Percentiles rank a stretch among this genome's conserved stretches.
Evolutionary conservation across 164 flowering plant genomes (phyloP).

Genomic region (Platanus orientalis): DNA sequence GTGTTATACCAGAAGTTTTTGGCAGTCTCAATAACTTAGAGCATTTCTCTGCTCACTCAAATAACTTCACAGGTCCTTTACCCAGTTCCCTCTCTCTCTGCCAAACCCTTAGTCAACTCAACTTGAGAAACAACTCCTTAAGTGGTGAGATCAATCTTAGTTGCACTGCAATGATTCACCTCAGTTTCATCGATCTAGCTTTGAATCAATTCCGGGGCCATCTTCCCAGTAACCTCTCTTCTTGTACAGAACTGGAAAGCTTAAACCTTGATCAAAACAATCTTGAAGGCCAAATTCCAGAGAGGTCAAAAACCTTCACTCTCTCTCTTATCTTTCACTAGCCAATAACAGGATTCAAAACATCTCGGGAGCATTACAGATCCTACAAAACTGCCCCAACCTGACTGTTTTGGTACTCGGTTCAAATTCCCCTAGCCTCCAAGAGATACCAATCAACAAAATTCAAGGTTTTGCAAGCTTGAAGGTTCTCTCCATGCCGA

Average conservation of each 20-base stretch:
- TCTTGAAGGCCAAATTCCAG: slow-evolving; percentile 20
- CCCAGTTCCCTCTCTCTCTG: slow-evolving; percentile 9
- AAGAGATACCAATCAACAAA: slow-evolving; percentile 8
- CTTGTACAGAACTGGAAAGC: slow-evolving; percentile 18
- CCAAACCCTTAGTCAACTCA: background rate
- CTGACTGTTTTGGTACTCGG: slow-evolving; percentile 22
- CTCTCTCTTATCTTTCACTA: slow-evolving; percentile 21
- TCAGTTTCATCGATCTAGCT: slow-evolving; percentile 16
- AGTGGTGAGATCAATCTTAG: slow-evolving; percentile 10
- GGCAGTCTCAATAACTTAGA: slow-evolving; percentile 4
- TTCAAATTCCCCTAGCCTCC: slow-evolving; percentile 14
- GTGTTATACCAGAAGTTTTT: slow-evolving; percentile 14
- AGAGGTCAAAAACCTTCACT: slow-evolving; percentile 13
- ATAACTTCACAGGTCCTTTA: slow-evolving; percentile 8
- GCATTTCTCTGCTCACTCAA: slow-evolving; percentile 11
- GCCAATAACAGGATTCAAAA: slow-evolving; percentile 22
- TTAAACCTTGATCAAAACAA: slow-evolving; percentile 22
- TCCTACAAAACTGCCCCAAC: slow-evolving; percentile 24
- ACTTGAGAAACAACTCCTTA: slow-evolving; percentile 17
- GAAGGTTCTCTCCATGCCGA: slow-evolving; percentile 9
- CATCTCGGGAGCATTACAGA: slow-evolving; percentile 16
- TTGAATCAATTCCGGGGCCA: slow-evolving; percentile 17
- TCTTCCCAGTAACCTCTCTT: slow-evolving; percentile 17
- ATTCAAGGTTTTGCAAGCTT: slow-evolving; percentile 14
- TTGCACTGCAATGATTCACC: slow-evolving; percentile 10